These are phyloP conservation scores for Maudiozyma turicensis DNA, from an alignment of 805 yeast genomes.

Conservation along the genomic window DNA sequence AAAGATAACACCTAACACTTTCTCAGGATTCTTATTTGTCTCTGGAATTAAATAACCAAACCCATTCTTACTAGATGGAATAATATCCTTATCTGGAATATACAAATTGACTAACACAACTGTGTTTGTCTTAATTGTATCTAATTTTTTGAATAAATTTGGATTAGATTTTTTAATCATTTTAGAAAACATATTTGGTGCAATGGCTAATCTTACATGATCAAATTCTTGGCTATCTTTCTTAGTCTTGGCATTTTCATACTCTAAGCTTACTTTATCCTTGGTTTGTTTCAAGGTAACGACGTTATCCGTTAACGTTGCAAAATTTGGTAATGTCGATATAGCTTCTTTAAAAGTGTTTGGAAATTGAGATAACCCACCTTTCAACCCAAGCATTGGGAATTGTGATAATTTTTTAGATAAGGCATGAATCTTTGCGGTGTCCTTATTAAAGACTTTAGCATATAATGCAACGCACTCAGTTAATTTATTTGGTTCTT, in stretches of 20 bases:
- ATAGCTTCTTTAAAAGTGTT: conserved; percentile 33
- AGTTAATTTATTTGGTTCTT: conserved; percentile 15
- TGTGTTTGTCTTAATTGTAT: conserved; percentile 29
- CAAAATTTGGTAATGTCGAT: conserved; percentile 28
- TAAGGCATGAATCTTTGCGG: conserved; percentile 31
- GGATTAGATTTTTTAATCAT: conserved; percentile 19
- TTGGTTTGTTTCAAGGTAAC: neutral
- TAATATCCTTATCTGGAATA: conserved; percentile 36
- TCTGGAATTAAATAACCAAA: conserved; percentile 85
- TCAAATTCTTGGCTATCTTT: conserved; percentile 29
- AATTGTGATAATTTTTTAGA: conserved; percentile 35
- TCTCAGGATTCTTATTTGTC: conserved; percentile 37
- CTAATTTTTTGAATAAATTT: conserved; percentile 15
- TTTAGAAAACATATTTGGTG: conserved; percentile 33
- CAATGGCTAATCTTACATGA: conserved; percentile 52
- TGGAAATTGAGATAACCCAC: conserved; percentile 51
- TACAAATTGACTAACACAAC: conserved; percentile 65
- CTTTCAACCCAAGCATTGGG: conserved; percentile 52
- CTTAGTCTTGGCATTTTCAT: neutral
- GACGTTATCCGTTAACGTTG: conserved; percentile 10
- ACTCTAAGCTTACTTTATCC: neutral
- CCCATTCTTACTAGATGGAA: conserved; percentile 42
- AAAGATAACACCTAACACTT: conserved; percentile 76
- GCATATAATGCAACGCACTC: conserved; percentile 32
- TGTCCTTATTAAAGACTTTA: conserved; percentile 30